phyloP scores from a whole-genome alignment of 169 alveolate species.

The Eimeria maxima region DNA sequence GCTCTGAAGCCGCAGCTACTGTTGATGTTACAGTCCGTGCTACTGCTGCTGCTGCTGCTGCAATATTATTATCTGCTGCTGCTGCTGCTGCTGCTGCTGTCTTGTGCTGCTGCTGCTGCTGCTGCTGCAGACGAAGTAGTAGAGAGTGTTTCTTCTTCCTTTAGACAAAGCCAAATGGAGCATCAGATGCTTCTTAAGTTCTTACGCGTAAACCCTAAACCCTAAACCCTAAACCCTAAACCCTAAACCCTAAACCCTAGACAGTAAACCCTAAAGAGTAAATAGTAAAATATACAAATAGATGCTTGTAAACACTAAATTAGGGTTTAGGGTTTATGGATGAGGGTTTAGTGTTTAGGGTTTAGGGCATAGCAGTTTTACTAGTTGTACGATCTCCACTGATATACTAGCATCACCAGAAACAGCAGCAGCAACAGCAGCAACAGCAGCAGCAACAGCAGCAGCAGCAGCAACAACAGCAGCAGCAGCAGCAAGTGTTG shows the following conservation, averaged over 20 bases:
- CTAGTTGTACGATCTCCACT: not conserved
- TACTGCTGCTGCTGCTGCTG: not conserved
- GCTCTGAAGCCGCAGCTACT: not conserved
- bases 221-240: conserved; percentile 25
- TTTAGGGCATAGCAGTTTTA: not conserved
- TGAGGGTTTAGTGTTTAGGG: not conserved
- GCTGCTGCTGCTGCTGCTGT: conserved; percentile 18
- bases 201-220: conserved; percentile 35
- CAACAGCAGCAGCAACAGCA: not conserved
- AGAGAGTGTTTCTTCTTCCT: not conserved
- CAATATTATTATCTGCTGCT: not conserved
- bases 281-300: too few relatives aligned
- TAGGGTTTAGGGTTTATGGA: conserved; percentile 23
- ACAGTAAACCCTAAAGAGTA: too few relatives aligned
- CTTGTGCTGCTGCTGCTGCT: not conserved
- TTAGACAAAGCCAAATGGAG: not conserved
- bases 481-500: conserved; percentile 1
- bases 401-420: not conserved
- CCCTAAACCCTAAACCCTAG: too few relatives aligned
- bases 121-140: conserved; percentile 35
- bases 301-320: too few relatives aligned
- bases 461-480: conserved; percentile 22
- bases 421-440: not conserved
- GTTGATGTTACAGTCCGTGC: not conserved
- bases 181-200: conserved; percentile 25